Evolutionary conservation across 2,329 filamentous ascomycete genomes (phyloP).

Genomic region (Cordyceps militaris): DNA sequence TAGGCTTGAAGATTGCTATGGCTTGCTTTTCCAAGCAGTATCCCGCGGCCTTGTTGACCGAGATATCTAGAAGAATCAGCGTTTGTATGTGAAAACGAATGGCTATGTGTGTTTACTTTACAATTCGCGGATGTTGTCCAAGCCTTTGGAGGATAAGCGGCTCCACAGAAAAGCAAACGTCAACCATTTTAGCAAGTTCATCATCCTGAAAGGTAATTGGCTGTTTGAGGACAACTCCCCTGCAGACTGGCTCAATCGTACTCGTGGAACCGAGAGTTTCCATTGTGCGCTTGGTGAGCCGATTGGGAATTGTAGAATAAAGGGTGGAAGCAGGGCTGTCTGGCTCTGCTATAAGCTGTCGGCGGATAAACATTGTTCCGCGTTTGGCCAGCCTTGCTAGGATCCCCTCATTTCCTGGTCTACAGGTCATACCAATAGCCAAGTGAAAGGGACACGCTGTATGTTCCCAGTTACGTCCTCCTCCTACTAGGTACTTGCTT

Average conservation of each 20-base stretch:
- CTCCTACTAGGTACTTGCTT: no score
- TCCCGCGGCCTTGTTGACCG: neutral
- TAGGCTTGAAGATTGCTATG: slow-evolving; percentile 15
- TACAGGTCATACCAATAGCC: no score
- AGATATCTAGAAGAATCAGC: neutral
- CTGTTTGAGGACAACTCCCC: neutral
- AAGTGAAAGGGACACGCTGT: no score
- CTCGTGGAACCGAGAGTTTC: slow-evolving; percentile 1
- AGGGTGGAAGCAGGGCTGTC: no score
- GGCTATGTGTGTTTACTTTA: neutral
- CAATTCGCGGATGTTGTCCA: slow-evolving; percentile 1
- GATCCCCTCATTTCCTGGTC: no score
- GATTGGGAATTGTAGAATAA: no score
- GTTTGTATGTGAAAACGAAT: neutral
- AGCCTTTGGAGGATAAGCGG: neutral
- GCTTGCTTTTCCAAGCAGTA: slow-evolving; percentile 7
- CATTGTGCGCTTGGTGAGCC: neutral
- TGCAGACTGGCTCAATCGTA: neutral
- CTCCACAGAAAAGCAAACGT: slow-evolving; percentile 4
- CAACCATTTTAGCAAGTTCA: neutral
- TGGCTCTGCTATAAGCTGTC: no score
- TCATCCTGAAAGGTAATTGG: neutral
- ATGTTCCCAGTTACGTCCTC: no score
- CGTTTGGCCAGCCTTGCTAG: no score
- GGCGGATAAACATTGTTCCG: no score